Conservation (phyloP, 2,329 filamentous ascomycete species). For the Cercospora sesami region DNA sequence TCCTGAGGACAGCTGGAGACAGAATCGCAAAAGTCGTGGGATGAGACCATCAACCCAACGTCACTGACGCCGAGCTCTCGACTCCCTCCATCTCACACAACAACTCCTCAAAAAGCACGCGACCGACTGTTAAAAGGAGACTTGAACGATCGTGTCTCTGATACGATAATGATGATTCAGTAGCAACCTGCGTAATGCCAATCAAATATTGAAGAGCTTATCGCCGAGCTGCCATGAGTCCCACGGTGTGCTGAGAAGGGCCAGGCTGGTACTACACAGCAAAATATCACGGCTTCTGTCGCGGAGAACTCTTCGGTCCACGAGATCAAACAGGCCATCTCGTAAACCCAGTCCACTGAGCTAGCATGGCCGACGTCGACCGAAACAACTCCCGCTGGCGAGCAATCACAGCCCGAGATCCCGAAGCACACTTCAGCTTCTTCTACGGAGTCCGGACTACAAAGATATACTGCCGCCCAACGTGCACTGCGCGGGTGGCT, state of each 20-base stretch:
- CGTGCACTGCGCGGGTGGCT: conserved; percentile 61
- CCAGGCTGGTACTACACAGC: too few relatives aligned
- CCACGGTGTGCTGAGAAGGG: too few relatives aligned
- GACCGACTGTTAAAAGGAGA: too few relatives aligned
- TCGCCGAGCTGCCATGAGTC: too few relatives aligned
- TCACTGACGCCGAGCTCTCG: too few relatives aligned
- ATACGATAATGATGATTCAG: too few relatives aligned
- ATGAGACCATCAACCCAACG: neutral
- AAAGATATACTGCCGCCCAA: conserved; percentile 61
- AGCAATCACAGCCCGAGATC: conserved; percentile 20
- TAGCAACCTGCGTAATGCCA: too few relatives aligned
- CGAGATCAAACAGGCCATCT: neutral
- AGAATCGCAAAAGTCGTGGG: neutral
- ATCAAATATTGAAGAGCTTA: too few relatives aligned
- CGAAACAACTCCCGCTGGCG: conserved; percentile 17
- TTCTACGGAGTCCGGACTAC: conserved; percentile 60
- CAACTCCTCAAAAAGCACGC: too few relatives aligned
- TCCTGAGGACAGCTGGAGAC: neutral
- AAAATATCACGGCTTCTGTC: too few relatives aligned
- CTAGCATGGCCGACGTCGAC: neutral
- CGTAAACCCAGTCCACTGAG: neutral
- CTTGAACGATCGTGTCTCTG: too few relatives aligned
- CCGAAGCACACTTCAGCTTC: conserved; percentile 41
- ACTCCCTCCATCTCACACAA: too few relatives aligned
- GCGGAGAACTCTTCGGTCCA: neutral